Evolutionary conservation across 495 filamentous ascomycete species (phyloP), one percentile per base, ranked within the genome.

Genomic region (Viridothelium virens): DNA sequence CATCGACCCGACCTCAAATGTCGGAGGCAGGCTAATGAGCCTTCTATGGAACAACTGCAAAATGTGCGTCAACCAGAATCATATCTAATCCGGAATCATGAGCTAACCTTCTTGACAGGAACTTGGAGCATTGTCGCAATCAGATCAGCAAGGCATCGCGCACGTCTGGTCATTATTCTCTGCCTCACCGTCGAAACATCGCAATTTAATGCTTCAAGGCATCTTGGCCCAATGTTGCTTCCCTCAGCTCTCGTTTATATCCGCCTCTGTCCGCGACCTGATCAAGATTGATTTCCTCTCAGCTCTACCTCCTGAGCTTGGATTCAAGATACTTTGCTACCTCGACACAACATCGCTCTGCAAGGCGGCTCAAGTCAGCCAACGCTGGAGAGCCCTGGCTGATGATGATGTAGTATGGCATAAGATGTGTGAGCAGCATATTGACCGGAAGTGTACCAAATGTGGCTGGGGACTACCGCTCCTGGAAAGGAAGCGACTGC

Each of bases 401-500:
- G 95, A 97, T 74, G 92, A 96, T 73, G 93, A 99, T 77, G 88
- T 96, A 34, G 94, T 99, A 2, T 99, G 94, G 94, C 93, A 97
- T 70, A 88, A 87, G 65, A 97, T 99, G 93, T 99, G 94, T 73
- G 92, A 97, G 78, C 94, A 99, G 72, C 94, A 99, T 72, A 97
- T 96, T 64, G 91, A 94, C 70, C 83, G 92, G 62, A 97, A 96
- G 74, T 99, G 94, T 77, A 92, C 87, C 61, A 97, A 96, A 74
- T 99, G 94, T 72, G 93, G 95, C 16, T 96, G 91, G 92, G 94
- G 94, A 2, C 75, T 99, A 59, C 94, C 94, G 56, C 79, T 94
- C 61, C 75, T 98, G 64, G 94, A 97, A 70, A 83, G 91, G 66
- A 96, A 95, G 75, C 84, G 89, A 73, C 77, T 99, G 48, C 84